Base-by-base conservation (phyloP, 805 yeast species). In the Pichia cephalocereana region DNA sequence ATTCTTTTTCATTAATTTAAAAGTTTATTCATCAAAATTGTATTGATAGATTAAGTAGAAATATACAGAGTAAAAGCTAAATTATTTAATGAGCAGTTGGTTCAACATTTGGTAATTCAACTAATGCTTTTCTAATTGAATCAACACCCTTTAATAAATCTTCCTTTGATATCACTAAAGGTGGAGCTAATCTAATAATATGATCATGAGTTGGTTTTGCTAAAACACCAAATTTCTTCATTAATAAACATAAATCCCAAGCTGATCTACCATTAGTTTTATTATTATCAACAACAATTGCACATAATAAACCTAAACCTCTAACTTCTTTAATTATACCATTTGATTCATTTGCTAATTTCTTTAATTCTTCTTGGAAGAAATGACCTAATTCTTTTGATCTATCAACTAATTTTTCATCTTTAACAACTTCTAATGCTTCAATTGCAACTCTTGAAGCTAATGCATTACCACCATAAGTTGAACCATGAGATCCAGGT, bases 401-500 rank as follows among this genome's bases (percentile, higher is more conserved):
- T 67, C 95, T 80, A 61, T 86, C 86, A 39, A 83, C 89, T 60
- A 91, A 76, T 27, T 82, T 75, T 70, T 91, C 98, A 57, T 91
- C 95, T 65, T 76, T 78, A 48, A 91, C 87, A 46, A 91, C 98
- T 58, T 88, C 77, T 55, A 91, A 74, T 11, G 98, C 96, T 50
- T 96, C 96, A 64, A 87, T 81, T 52, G 97, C 93, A 19, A 88
- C 96, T 48, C 87, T 77, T 56, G 95, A 87, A 23, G 96, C 91
- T 64, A 91, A 76, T 55, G 98, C 96, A 71, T 89, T 91, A 67
- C 98, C 98, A 68, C 98, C 98, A 65, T 86, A 91, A 23, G 98
- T 91, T 30, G 97, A 90, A 46, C 98, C 98, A 69, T 91, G 98
- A 32, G 96, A 86, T 47, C 98, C 98, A 28, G 97, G 95, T 53